Base-by-base conservation (phyloP, 805 yeast species). In the Myxozyma monticola region DNA sequence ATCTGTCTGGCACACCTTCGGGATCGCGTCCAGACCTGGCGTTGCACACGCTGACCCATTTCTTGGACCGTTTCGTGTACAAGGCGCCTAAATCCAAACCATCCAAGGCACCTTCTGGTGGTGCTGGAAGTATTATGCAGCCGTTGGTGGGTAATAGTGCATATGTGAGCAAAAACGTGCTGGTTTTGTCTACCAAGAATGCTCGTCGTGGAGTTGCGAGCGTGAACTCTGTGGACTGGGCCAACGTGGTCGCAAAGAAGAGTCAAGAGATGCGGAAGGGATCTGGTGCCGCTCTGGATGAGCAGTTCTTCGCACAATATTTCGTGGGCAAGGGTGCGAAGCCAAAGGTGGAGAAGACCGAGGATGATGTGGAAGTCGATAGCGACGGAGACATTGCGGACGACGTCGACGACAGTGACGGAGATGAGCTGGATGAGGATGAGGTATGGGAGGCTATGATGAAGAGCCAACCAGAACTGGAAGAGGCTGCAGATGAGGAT, bases 91-190 rank as follows among this genome's bases (percentile, higher is more conserved):
- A 88, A 71, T 84, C 81, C 62, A 83, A 85, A 66, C 36, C 15
- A 20, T 18, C 37, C 6, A 15, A 12, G 12, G 42, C 33, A 4
- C 42, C 39, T 1, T 21, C 29, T 20, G 46, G 56, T 18, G 57
- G 57, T 18, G 98, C 98, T 63, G 75, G 85, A 3, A 88, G 97
- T 37, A 90, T 93, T 65, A 93, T 93, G 98, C 99, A 93, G 74
- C 98, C 99, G 43, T 75, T 93, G 58, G 89, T 95, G 38, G 48
- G 46, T 10, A 45, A 48, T 33, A 33, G 50, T 8, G 61, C 53
- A 20, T 52, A 52, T 18, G 48, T 36, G 28, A 60, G 62, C 1
- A 68, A 64, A 45, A 58, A 63, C 17, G 59, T 58, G 10, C 50
- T 68, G 8, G 60, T 69, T 12, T 56, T 68, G 12, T 55, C 64